Conservation (phyloP, 2,329 filamentous ascomycete species). For the Albophoma yamanashiensis region DNA sequence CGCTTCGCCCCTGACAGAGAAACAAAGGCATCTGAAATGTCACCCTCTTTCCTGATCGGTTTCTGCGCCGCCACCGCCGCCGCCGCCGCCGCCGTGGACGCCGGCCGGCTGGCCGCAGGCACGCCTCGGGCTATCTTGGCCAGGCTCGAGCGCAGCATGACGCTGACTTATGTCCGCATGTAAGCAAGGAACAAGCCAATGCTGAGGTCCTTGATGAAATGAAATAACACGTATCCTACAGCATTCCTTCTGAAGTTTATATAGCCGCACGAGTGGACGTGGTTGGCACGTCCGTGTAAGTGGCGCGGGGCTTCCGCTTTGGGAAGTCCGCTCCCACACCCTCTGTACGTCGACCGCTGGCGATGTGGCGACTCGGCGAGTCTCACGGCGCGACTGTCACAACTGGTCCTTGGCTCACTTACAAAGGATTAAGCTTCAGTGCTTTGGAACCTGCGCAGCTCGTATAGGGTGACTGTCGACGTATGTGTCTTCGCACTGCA, state of each 20-base stretch:
- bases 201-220: background rate
- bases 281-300: background rate
- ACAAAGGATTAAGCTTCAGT: background rate
- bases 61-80: background rate
- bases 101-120: conserved; percentile 1
- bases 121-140: conserved; percentile 2
- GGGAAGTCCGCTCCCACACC: conserved; percentile 15
- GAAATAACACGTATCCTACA: background rate
- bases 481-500: background rate
- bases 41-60: conserved; percentile 40
- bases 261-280: background rate
- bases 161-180: background rate
- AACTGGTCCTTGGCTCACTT: background rate
- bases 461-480: background rate
- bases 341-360: background rate
- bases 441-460: background rate
- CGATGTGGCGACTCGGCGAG: background rate
- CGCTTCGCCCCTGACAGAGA: conserved; percentile 40
- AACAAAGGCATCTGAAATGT: conserved; percentile 52
- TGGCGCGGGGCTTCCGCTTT: conserved; percentile 16
- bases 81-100: conserved; percentile 3
- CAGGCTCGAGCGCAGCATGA: conserved; percentile 7
- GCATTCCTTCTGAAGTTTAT: background rate
- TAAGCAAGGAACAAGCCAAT: background rate
- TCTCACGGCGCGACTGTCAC: background rate